Evolutionary conservation across 176 grass and related monocot genomes (phyloP).

Genomic region (Oryza brachyantha): DNA sequence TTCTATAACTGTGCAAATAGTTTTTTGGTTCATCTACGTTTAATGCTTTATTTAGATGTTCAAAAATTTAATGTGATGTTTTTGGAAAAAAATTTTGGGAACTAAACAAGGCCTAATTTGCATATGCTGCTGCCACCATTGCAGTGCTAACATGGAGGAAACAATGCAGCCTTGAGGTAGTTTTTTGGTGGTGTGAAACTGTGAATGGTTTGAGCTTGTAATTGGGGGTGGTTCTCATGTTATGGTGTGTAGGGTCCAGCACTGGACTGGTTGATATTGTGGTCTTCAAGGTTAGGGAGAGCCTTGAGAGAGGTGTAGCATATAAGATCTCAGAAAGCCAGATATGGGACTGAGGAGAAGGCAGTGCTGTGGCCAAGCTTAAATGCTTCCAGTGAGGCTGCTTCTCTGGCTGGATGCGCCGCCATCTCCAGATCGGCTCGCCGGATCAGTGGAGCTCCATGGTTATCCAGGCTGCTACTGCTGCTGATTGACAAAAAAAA

Average conservation of each 20-base stretch:
- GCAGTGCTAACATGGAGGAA: conserved; percentile 5
- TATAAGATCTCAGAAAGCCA: conserved; percentile 33
- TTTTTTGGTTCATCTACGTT: too few relatives aligned
- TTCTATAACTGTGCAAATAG: too few relatives aligned
- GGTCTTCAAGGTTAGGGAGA: conserved; percentile 9
- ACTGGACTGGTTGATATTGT: conserved; percentile 31
- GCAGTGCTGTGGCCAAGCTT: not conserved
- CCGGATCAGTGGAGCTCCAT: conserved; percentile 14
- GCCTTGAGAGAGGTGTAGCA: not conserved
- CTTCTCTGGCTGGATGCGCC: not conserved
- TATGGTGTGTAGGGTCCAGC: conserved; percentile 47
- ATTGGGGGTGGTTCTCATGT: not conserved
- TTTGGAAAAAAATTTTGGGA: too few relatives aligned
- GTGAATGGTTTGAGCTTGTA: conserved; percentile 17
- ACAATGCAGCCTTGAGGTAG: conserved; percentile 28
- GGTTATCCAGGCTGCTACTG: conserved; percentile 1
- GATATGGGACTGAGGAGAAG: conserved; percentile 4
- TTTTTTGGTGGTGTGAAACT: conserved; percentile 16
- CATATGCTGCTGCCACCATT: not conserved
- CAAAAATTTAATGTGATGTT: too few relatives aligned
- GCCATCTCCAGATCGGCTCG: not conserved
- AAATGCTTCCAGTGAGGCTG: conserved; percentile 13
- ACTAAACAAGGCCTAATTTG: too few relatives aligned
- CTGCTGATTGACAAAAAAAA: conserved; percentile 27
- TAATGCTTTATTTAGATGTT: too few relatives aligned